Conservation (phyloP, 306 rosid genomes). For the Ochetophila trinervis region DNA sequence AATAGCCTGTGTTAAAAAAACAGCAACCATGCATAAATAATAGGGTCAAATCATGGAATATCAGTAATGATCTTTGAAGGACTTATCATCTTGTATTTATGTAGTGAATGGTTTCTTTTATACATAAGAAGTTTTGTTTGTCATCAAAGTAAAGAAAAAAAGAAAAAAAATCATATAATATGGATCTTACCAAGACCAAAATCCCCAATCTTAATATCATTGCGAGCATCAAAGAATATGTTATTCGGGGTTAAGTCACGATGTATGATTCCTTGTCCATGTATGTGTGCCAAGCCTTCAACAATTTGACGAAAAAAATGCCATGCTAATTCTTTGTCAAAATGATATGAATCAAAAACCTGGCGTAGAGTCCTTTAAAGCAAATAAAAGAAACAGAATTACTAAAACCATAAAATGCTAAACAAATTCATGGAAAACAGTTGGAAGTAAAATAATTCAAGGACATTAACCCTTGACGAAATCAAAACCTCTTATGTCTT, state of each 20-base stretch:
- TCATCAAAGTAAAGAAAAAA: background rate
- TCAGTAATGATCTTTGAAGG: no score
- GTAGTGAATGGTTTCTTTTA: no score
- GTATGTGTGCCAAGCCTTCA: constrained; percentile 97
- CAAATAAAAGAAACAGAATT: constrained; percentile 1
- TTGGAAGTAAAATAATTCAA: background rate
- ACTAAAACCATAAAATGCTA: background rate
- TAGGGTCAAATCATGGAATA: no score
- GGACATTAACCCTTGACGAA: no score
- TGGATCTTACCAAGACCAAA: constrained; percentile 87
- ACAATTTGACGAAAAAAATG: constrained; percentile 92
- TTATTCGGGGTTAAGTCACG: constrained; percentile 93
- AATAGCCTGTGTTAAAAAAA: no score
- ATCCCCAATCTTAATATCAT: constrained; percentile 94
- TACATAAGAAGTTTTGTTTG: no score
- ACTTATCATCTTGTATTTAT: no score
- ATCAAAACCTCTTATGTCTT: no score
- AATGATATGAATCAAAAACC: constrained; percentile 70
- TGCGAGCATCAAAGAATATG: constrained; percentile 97
- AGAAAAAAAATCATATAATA: constrained; percentile 22
- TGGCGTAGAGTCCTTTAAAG: constrained; percentile 79
- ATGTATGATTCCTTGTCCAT: constrained; percentile 95
- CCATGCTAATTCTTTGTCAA: constrained; percentile 83
- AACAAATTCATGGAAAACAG: background rate
- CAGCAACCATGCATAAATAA: no score